These are phyloP conservation scores for Hypoxylon sp. DNA, from an alignment of 2,329 filamentous ascomycete species.

Conservation along the genomic window DNA sequence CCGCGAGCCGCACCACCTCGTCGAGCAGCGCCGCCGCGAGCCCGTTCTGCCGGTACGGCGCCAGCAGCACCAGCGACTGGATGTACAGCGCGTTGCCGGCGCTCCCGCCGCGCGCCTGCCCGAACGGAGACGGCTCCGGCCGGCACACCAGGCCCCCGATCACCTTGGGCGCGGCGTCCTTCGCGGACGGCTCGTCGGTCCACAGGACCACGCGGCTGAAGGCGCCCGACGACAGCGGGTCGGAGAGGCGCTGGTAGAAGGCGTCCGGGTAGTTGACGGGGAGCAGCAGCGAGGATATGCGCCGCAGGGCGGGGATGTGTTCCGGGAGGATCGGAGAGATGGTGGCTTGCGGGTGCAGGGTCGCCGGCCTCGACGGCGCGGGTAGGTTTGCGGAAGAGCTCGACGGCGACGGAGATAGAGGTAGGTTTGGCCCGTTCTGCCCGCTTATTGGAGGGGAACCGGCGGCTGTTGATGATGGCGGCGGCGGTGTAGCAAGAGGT, in stretches of 20 bases:
- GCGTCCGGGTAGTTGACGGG: constrained; percentile 69
- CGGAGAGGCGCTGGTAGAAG: constrained; percentile 66
- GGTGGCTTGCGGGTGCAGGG: constrained; percentile 56
- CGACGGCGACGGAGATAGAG: constrained; percentile 32
- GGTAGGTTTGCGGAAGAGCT: not conserved
- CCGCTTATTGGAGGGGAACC: constrained; percentile 11
- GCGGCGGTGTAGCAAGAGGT: constrained; percentile 25
- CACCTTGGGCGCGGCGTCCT: constrained; percentile 54
- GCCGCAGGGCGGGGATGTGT: constrained; percentile 66
- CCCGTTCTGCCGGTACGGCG: constrained; percentile 68
- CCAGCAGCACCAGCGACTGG: constrained; percentile 68
- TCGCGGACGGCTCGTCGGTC: constrained; percentile 51
- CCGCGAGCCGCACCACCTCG: constrained; percentile 56
- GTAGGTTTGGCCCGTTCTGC: constrained; percentile 19
- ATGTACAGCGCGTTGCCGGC: constrained; percentile 70
- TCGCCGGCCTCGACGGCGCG: constrained; percentile 38
- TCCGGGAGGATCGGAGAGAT: constrained; percentile 59
- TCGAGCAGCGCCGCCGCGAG: constrained; percentile 66
- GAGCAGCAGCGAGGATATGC: constrained; percentile 71
- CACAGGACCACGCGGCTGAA: constrained; percentile 69
- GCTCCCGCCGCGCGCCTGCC: no score
- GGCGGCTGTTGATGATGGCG: constrained; percentile 17
- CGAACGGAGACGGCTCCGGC: constrained; percentile 59
- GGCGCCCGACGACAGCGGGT: constrained; percentile 57
- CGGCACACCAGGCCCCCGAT: constrained; percentile 70